Percentiles rank a stretch among this genome's conserved stretches.
phyloP scores from a whole-genome alignment of 2,329 filamentous ascomycete genomes.

The Didymella exigua region DNA sequence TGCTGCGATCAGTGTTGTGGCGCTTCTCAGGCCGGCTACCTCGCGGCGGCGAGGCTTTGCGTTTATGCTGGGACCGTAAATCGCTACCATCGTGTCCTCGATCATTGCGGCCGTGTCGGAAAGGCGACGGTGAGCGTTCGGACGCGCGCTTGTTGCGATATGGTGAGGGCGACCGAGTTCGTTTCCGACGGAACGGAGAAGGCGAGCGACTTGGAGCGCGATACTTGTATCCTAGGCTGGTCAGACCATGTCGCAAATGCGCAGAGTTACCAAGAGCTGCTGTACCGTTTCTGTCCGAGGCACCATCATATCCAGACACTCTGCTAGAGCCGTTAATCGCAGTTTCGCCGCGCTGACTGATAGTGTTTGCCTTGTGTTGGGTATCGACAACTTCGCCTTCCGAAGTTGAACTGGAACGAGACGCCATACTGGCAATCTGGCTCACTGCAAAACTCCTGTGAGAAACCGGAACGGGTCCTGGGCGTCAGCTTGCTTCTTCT shows the following conservation, averaged over 20 bases:
- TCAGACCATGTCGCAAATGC: constrained; percentile 2
- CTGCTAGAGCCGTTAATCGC: constrained; percentile 45
- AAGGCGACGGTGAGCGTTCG: constrained; percentile 39
- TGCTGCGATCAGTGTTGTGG: constrained; percentile 43
- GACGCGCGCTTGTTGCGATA: constrained; percentile 31
- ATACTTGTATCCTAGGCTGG: constrained; percentile 18
- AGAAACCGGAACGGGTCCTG: constrained; percentile 20
- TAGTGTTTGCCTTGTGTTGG: constrained; percentile 45
- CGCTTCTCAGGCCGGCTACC: constrained; percentile 62
- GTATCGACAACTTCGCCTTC: constrained; percentile 38
- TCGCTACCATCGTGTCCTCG: constrained; percentile 26
- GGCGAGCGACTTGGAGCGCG: constrained; percentile 40
- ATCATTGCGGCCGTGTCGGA: constrained; percentile 29
- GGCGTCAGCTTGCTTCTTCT: constrained; percentile 42
- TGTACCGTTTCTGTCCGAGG: constrained; percentile 31
- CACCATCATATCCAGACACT: constrained; percentile 37
- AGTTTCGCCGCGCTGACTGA: constrained; percentile 35
- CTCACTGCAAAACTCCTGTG: constrained; percentile 17
- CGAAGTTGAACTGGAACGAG: constrained; percentile 36
- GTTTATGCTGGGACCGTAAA: constrained; percentile 37
- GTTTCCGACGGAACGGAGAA: constrained; percentile 37
- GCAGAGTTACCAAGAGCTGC: not conserved
- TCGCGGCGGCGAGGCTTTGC: constrained; percentile 50
- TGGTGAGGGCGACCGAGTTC: constrained; percentile 34
- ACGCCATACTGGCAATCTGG: constrained; percentile 27